Conservation (phyloP, 305 asterid genomes). For the Ajuga reptans region DNA sequence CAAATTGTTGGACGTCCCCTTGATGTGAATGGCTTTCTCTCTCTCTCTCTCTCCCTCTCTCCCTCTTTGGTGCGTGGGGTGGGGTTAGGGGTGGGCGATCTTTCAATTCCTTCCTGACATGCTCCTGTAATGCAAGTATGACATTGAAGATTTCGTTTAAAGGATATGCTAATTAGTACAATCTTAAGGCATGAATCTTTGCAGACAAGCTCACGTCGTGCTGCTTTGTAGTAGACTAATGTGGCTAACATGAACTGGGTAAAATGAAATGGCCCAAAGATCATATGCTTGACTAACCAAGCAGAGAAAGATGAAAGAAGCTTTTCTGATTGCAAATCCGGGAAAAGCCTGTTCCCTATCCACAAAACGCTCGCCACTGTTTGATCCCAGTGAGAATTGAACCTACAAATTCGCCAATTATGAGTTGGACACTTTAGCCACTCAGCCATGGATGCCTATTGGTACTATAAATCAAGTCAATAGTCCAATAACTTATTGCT, state of each 20-base stretch:
- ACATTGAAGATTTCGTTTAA: neutral
- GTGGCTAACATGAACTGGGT: no score
- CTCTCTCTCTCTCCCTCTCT: neutral
- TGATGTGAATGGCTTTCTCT: neutral
- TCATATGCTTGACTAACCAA: no score
- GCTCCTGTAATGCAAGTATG: neutral
- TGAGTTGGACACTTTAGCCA: no score
- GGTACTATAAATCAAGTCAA: neutral
- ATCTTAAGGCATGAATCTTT: neutral
- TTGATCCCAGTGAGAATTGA: no score
- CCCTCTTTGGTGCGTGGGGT: neutral
- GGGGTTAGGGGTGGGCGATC: neutral
- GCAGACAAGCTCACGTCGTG: neutral
- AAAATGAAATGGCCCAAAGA: no score
- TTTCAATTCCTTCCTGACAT: neutral
- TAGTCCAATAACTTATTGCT: neutral
- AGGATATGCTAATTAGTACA: neutral
- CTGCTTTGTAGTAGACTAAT: neutral
- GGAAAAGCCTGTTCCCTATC: no score
- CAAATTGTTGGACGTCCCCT: slow-evolving; percentile 1
- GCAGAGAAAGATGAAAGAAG: no score
- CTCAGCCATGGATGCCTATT: no score
- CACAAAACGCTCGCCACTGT: no score
- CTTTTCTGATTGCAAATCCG: no score
- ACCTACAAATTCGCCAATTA: no score